A percentile compares a stretch with the other conserved stretches of the same genome.
phyloP scores from a whole-genome alignment of 2,329 filamentous ascomycete genomes.

The Aureobasidium vineae region DNA sequence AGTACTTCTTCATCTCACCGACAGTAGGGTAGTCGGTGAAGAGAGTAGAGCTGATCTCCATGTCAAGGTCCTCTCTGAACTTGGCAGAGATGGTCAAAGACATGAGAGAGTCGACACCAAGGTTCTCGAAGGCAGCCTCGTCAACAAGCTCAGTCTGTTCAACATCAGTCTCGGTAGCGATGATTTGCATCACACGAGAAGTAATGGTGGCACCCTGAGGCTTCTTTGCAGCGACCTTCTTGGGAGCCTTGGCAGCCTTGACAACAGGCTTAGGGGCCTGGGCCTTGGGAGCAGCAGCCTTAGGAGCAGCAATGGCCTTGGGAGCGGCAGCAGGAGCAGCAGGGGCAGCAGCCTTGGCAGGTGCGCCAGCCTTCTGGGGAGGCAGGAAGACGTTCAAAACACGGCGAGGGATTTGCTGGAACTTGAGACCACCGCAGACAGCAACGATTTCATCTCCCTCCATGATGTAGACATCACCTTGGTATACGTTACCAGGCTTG shows the following conservation, averaged over 20 bases:
- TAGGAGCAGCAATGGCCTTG: slow-evolving; percentile 36
- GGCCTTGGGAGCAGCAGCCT: slow-evolving; percentile 37
- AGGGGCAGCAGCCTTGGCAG: slow-evolving; percentile 41
- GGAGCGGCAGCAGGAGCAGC: slow-evolving; percentile 40
- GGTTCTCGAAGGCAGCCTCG: slow-evolving; percentile 60
- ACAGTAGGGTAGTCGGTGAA: slow-evolving; percentile 62
- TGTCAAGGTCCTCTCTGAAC: slow-evolving; percentile 60
- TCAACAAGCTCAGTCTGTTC: slow-evolving; percentile 59
- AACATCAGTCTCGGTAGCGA: slow-evolving; percentile 64
- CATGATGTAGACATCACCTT: slow-evolving; percentile 61
- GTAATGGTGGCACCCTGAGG: slow-evolving; percentile 50
- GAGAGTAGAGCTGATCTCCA: slow-evolving; percentile 58
- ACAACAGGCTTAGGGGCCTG: slow-evolving; percentile 36
- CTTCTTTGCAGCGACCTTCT: slow-evolving; percentile 51
- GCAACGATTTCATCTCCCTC: slow-evolving; percentile 59
- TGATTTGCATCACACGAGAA: slow-evolving; percentile 61
- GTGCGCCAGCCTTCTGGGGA: slow-evolving; percentile 49
- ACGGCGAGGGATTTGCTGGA: slow-evolving; percentile 65
- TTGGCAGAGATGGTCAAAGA: slow-evolving; percentile 61
- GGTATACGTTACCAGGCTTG: slow-evolving; percentile 54
- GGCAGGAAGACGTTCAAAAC: slow-evolving; percentile 66
- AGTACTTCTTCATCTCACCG: slow-evolving; percentile 59
- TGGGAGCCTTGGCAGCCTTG: slow-evolving; percentile 43
- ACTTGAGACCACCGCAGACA: slow-evolving; percentile 62
- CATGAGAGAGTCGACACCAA: slow-evolving; percentile 61